Evolutionary conservation across 495 filamentous ascomycete species (phyloP).

Genomic region (Glarea lozoyensis): DNA sequence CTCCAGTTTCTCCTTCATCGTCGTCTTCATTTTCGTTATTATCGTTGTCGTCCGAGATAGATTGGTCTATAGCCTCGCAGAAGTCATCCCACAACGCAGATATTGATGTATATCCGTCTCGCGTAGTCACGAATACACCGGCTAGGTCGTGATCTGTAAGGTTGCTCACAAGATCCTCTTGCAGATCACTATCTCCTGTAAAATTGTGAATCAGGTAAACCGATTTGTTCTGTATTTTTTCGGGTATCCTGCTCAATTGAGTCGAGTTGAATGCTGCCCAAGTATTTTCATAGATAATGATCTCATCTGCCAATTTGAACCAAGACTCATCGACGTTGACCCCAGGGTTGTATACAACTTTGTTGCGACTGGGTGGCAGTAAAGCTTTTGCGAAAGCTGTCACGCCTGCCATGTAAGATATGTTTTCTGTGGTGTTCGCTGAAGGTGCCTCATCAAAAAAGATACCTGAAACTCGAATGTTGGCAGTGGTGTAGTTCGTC

Average conservation of each 20-base stretch:
- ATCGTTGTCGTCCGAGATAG: background rate
- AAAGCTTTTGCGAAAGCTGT: slow-evolving; percentile 6
- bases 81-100: slow-evolving; percentile 18
- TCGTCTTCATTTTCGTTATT: slow-evolving; percentile 10
- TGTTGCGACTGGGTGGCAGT: slow-evolving; percentile 2
- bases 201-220: slow-evolving; percentile 19
- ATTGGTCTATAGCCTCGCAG: slow-evolving; percentile 20
- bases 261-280: slow-evolving; percentile 16
- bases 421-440: background rate
- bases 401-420: slow-evolving; percentile 4
- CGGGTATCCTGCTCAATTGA: background rate
- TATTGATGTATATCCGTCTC: slow-evolving; percentile 14
- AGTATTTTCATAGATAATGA: slow-evolving; percentile 24
- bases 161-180: slow-evolving; percentile 13
- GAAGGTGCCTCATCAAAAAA: slow-evolving; percentile 13
- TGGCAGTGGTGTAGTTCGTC: slow-evolving; percentile 5
- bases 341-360: slow-evolving; percentile 23
- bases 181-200: background rate
- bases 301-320: slow-evolving; percentile 19
- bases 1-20: slow-evolving; percentile 1
- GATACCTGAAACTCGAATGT: slow-evolving; percentile 9
- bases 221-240: slow-evolving; percentile 12
- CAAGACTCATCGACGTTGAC: slow-evolving; percentile 15
- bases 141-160: slow-evolving; percentile 12
- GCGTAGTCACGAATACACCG: slow-evolving; percentile 21